phyloP scores from a whole-genome alignment of 768 basidiomycete species.

The Lactarius trivialis region DNA sequence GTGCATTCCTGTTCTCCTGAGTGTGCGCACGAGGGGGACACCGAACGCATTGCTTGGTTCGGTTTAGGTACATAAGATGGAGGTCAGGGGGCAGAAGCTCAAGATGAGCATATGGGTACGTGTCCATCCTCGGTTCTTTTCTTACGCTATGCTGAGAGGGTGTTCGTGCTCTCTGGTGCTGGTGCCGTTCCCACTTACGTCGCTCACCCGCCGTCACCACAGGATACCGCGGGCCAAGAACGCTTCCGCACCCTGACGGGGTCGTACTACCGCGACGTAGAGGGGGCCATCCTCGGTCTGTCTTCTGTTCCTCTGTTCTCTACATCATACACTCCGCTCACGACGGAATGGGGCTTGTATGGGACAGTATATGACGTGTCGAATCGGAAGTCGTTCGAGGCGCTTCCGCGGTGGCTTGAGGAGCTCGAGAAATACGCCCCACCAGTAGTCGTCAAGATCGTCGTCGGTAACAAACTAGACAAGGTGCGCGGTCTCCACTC shows the following conservation, averaged over 20 bases:
- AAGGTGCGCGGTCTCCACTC: constrained; percentile 49
- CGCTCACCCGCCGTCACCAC: not conserved
- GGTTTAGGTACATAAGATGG: constrained; percentile 84
- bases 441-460: constrained; percentile 80
- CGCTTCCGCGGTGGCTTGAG: constrained; percentile 83
- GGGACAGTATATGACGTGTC: constrained; percentile 90
- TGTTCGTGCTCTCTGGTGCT: not conserved
- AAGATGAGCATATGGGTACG: constrained; percentile 96
- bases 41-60: no score
- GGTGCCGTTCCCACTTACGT: no score
- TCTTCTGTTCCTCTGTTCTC: not conserved
- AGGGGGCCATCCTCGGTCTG: constrained; percentile 71
- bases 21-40: no score
- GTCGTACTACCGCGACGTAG: constrained; percentile 88
- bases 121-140: constrained; percentile 9
- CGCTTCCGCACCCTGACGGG: constrained; percentile 92
- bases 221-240: constrained; percentile 97
- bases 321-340: no score
- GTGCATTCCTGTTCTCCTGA: constrained; percentile 37
- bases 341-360: no score
- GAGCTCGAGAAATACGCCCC: constrained; percentile 93
- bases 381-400: constrained; percentile 87
- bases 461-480: constrained; percentile 96
- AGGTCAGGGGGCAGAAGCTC: constrained; percentile 71
- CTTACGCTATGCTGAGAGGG: constrained; percentile 16